Conservation (phyloP, 2,329 filamentous ascomycete genomes). For the Trichoderma oligosporum region DNA sequence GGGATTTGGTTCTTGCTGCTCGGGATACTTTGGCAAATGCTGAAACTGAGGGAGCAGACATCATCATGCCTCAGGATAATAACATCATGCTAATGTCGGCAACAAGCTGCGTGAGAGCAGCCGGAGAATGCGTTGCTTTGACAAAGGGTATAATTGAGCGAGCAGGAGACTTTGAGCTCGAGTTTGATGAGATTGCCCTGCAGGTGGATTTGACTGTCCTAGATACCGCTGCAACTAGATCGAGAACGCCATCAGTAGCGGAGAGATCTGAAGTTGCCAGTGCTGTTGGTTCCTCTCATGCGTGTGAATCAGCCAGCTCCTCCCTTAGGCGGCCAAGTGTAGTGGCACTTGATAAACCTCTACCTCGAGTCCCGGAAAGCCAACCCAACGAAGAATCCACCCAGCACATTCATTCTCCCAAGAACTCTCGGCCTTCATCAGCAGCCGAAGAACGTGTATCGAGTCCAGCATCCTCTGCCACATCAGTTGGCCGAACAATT, state of each 20-base stretch:
- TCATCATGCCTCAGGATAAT: slow-evolving; percentile 78
- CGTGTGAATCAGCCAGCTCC: slow-evolving; percentile 35
- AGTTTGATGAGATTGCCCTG: slow-evolving; percentile 58
- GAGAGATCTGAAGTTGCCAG: slow-evolving; percentile 38
- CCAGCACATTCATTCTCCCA: slow-evolving; percentile 33
- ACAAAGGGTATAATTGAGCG: slow-evolving; percentile 80
- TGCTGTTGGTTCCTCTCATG: slow-evolving; percentile 39
- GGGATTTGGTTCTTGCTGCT: slow-evolving; percentile 75
- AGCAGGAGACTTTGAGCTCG: slow-evolving; percentile 87
- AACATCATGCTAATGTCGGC: slow-evolving; percentile 71
- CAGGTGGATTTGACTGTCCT: slow-evolving; percentile 54
- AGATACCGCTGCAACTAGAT: slow-evolving; percentile 39
- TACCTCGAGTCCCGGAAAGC: slow-evolving; percentile 57
- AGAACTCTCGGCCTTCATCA: slow-evolving; percentile 43
- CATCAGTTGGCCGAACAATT: slow-evolving; percentile 47
- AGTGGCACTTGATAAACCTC: slow-evolving; percentile 60
- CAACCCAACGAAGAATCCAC: slow-evolving; percentile 17
- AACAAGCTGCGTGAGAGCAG: slow-evolving; percentile 82
- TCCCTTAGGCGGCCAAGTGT: slow-evolving; percentile 38
- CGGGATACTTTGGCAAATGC: slow-evolving; percentile 71
- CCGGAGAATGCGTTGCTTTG: slow-evolving; percentile 86
- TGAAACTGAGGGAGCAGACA: slow-evolving; percentile 67
- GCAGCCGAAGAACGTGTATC: slow-evolving; percentile 40
- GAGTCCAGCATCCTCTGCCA: slow-evolving; percentile 44
- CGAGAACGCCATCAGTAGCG: slow-evolving; percentile 32